Percentiles rank a stretch among this genome's conserved stretches.
phyloP scores from a whole-genome alignment of 768 basidiomycete species.

The Punctularia strigosozonata region DNA sequence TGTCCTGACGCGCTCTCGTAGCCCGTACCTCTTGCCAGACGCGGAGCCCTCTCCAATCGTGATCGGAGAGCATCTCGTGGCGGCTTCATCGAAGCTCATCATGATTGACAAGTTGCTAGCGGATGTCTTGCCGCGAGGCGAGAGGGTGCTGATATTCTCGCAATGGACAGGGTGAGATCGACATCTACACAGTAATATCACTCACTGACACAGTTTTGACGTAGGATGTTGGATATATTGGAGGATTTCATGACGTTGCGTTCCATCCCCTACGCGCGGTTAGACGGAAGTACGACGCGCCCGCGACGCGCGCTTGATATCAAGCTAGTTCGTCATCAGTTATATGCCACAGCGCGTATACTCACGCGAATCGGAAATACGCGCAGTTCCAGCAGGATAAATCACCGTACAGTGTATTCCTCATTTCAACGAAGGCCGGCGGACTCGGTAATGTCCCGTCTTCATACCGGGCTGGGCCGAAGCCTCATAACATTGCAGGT shows the following conservation, averaged over 20 bases:
- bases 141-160: conserved; percentile 61
- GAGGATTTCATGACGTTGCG: conserved; percentile 57
- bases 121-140: conserved; percentile 44
- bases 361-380: neutral
- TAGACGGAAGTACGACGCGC: conserved; percentile 44
- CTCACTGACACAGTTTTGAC: neutral
- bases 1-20: conserved; percentile 13
- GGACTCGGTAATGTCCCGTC: conserved; percentile 41
- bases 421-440: conserved; percentile 63
- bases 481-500: conserved; percentile 26
- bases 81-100: conserved; percentile 43
- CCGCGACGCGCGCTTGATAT: conserved; percentile 48
- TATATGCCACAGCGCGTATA: neutral
- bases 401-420: conserved; percentile 55
- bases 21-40: conserved; percentile 40
- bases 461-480: too few species aligned
- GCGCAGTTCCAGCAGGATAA: conserved; percentile 44
- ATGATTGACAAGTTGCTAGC: conserved; percentile 47
- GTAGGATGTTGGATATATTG: conserved; percentile 57
- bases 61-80: conserved; percentile 43
- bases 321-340: conserved; percentile 28
- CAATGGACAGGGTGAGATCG: conserved; percentile 43
- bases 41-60: conserved; percentile 37
- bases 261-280: conserved; percentile 43
- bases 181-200: too few species aligned